Evolutionary conservation across 768 basidiomycete genomes (phyloP).

Genomic region (Mycena polygramma): DNA sequence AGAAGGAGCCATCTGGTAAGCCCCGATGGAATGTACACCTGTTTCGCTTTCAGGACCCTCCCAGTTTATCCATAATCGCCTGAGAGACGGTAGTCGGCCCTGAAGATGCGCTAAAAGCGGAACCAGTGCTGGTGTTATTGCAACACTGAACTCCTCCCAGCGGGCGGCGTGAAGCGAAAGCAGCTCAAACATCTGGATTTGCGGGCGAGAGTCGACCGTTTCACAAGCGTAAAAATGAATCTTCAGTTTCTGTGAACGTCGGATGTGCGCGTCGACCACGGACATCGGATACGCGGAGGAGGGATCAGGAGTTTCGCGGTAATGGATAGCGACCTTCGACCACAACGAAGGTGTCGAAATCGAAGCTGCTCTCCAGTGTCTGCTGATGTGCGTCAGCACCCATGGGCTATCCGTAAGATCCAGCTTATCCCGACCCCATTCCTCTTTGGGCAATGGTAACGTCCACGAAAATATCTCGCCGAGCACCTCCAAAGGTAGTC

Average conservation of each 20-base stretch:
- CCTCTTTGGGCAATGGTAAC: neutral
- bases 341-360: constrained; percentile 20
- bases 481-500: constrained; percentile 11
- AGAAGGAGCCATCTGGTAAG: neutral
- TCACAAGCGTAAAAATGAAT: neutral
- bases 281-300: neutral
- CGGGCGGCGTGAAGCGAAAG: neutral
- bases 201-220: neutral
- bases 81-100: neutral
- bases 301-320: no score
- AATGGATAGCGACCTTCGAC: constrained; percentile 11
- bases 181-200: neutral
- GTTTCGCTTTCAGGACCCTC: neutral
- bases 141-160: constrained; percentile 17
- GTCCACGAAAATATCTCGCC: constrained; percentile 7
- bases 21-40: neutral
- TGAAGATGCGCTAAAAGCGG: neutral
- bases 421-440: neutral
- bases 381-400: neutral
- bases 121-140: neutral
- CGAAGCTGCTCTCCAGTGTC: constrained; percentile 7
- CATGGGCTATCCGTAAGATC: neutral
- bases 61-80: neutral
- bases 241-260: neutral
- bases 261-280: neutral